Conservation (phyloP, 1,284 basidiomycete species). For the Hypsizygus ulmarius region DNA sequence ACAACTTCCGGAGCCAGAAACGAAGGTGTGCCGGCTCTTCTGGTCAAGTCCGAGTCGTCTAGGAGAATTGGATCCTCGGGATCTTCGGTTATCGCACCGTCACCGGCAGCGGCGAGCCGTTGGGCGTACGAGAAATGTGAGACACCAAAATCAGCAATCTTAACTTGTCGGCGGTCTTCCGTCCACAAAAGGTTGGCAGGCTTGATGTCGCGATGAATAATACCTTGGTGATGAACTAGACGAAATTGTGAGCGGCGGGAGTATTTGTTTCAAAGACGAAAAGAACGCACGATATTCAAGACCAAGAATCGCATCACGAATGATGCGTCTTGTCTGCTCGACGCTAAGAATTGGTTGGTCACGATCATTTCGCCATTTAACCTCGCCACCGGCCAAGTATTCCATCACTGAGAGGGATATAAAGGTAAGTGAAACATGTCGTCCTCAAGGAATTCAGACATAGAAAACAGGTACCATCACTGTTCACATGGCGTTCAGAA, state of each 20-base stretch:
- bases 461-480: no score
- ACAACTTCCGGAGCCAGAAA: slow-evolving; percentile 98
- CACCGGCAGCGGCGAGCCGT: slow-evolving; percentile 55
- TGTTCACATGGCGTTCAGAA: no score
- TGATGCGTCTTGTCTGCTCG: slow-evolving; percentile 80
- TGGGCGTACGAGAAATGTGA: slow-evolving; percentile 93
- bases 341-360: slow-evolving; percentile 78
- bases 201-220: slow-evolving; percentile 99
- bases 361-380: slow-evolving; percentile 76
- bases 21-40: slow-evolving; percentile 96
- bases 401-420: slow-evolving; percentile 73
- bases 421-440: slow-evolving; percentile 4
- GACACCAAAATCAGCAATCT: slow-evolving; percentile 98
- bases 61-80: slow-evolving; percentile 62
- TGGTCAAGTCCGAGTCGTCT: slow-evolving; percentile 86
- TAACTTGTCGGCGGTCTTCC: slow-evolving; percentile 79
- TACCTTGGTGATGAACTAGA: slow-evolving; percentile 92
- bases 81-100: slow-evolving; percentile 37
- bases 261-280: slow-evolving; percentile 1
- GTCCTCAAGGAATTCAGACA: neutral
- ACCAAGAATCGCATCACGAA: slow-evolving; percentile 90
- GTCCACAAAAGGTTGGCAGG: slow-evolving; percentile 96
- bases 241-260: slow-evolving; percentile 8
- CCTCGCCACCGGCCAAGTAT: slow-evolving; percentile 92
- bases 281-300: slow-evolving; percentile 82